These are phyloP conservation scores for Coniosporium apollinis DNA, from an alignment of 495 filamentous ascomycete species.

Conservation along the genomic window DNA sequence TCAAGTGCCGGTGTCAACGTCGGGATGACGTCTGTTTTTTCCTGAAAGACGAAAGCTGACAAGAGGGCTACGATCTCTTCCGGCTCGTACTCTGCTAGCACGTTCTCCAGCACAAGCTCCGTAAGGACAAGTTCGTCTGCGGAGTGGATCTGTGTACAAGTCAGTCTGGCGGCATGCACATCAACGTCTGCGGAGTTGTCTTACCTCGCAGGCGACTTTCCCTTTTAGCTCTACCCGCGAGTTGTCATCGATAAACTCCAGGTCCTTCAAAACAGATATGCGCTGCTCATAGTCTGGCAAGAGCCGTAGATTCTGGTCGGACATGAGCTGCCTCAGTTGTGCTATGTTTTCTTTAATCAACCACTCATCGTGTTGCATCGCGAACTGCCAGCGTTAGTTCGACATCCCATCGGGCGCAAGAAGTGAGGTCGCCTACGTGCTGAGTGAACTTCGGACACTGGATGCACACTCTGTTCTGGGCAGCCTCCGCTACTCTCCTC, in stretches of 20 bases:
- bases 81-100: conserved; percentile 84
- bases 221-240: conserved; percentile 84
- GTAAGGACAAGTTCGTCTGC: conserved; percentile 96
- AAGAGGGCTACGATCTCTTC: conserved; percentile 93
- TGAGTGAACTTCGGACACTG: conserved; percentile 62
- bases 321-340: conserved; percentile 69
- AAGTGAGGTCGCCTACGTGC: no score
- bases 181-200: neutral
- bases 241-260: conserved; percentile 74
- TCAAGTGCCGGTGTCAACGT: conserved; percentile 74
- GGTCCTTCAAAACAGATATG: conserved; percentile 74
- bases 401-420: no score
- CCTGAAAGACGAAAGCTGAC: conserved; percentile 94
- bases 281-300: conserved; percentile 97
- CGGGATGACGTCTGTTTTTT: conserved; percentile 76
- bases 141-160: conserved; percentile 53
- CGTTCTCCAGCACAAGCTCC: conserved; percentile 89
- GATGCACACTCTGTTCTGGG: conserved; percentile 40
- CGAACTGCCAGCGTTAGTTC: conserved; percentile 37
- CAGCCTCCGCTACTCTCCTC: conserved; percentile 37
- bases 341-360: conserved; percentile 79
- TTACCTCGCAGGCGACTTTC: conserved; percentile 85
- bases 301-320: conserved; percentile 89
- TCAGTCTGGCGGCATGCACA: neutral
- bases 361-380: conserved; percentile 92